A percentile compares a stretch with the other conserved stretches of the same genome.
Evolutionary conservation across 345 rosid genomes (phyloP).

Genomic region (Murraya koenigii): DNA sequence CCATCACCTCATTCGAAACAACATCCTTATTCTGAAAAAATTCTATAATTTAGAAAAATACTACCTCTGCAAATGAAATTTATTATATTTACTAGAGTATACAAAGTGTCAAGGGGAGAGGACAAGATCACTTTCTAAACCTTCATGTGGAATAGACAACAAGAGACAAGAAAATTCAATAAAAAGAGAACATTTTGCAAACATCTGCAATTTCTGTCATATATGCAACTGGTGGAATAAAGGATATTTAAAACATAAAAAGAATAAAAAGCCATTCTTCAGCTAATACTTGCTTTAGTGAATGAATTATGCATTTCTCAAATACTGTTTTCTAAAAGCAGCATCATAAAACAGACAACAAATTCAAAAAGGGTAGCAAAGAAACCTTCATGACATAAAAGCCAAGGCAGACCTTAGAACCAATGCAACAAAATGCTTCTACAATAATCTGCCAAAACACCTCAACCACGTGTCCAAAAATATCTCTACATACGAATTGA

Average conservation of each 20-base stretch:
- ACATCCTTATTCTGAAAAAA: not conserved
- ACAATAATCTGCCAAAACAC: not conserved
- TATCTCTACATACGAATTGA: not conserved
- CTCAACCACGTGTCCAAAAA: not conserved
- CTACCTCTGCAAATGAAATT: not conserved
- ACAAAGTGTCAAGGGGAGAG: not conserved
- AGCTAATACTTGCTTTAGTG: not conserved
- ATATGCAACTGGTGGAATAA: not conserved
- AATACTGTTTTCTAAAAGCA: not conserved
- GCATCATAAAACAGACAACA: not conserved
- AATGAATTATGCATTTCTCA: not conserved
- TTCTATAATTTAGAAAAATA: not conserved
- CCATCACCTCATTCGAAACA: not conserved
- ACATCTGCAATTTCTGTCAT: not conserved
- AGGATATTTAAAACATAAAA: no score
- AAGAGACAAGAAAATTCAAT: not conserved
- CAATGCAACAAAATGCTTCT: not conserved
- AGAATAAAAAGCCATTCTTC: not conserved
- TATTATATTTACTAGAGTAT: not conserved
- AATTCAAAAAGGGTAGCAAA: not conserved
- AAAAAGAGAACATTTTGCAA: not conserved
- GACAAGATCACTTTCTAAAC: not conserved
- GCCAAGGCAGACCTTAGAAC: constrained; percentile 7
- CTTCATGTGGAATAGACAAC: not conserved
- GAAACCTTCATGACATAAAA: not conserved